Evolutionary conservation across 805 yeast genomes (phyloP).

Genomic region (Hanseniaspora occidentalis): DNA sequence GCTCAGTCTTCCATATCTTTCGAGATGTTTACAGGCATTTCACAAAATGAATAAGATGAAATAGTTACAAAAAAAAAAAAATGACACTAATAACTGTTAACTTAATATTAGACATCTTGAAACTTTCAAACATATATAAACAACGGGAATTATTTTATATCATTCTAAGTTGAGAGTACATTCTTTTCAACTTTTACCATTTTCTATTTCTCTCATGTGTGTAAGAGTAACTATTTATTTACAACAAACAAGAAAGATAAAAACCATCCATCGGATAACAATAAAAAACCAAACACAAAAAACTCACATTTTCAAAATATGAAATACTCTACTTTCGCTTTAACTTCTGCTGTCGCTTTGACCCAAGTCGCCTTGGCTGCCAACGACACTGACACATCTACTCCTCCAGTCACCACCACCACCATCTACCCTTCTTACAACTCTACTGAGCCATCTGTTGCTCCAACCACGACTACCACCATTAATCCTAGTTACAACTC

Average conservation of each 20-base stretch:
- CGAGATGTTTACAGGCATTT: too few species aligned
- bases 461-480: background rate
- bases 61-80: too few species aligned
- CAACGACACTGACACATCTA: background rate
- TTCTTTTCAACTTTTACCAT: too few species aligned
- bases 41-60: too few species aligned
- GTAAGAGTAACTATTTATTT: background rate
- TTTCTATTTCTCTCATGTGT: too few species aligned
- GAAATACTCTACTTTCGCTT: background rate
- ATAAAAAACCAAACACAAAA: background rate
- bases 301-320: background rate
- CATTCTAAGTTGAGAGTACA: too few species aligned
- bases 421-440: background rate
- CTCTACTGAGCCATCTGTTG: background rate
- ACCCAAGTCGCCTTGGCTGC: background rate
- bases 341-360: constrained; percentile 1
- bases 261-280: background rate
- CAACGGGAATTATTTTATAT: too few species aligned
- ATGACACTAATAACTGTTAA: too few species aligned
- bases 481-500: background rate
- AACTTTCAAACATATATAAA: too few species aligned
- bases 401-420: constrained; percentile 1
- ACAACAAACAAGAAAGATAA: background rate
- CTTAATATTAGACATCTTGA: too few species aligned
- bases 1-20: too few species aligned